These are phyloP conservation scores for Acacia crassicarpa DNA, from an alignment of 306 rosid genomes.

Conservation along the genomic window DNA sequence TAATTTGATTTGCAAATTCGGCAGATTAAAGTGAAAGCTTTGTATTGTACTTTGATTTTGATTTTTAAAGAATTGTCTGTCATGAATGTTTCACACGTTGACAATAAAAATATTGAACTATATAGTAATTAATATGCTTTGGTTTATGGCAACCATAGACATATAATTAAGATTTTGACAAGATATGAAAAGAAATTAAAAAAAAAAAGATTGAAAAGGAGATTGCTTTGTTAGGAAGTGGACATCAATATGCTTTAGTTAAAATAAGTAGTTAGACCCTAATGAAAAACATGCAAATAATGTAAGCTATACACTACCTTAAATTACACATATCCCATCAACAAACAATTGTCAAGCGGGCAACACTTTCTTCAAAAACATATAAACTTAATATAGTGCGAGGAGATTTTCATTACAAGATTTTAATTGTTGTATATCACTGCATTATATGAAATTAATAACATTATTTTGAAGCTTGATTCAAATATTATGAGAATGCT, in stretches of 20 bases:
- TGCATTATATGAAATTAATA: background rate
- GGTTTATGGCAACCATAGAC: conserved; percentile 20
- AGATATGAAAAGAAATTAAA: background rate
- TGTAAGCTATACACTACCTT: conserved; percentile 43
- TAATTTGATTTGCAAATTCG: background rate
- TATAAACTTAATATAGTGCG: background rate
- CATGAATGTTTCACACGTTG: conserved; percentile 37
- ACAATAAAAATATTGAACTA: background rate
- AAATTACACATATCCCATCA: conserved; percentile 9
- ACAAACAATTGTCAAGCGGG: conserved; percentile 35
- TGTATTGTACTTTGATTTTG: conserved; percentile 6
- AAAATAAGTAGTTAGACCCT: conserved; percentile 48
- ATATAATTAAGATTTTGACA: background rate
- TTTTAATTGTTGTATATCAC: background rate
- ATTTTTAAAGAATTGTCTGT: conserved; percentile 10
- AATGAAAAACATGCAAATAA: conserved; percentile 62
- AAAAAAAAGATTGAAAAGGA: conserved; percentile 5
- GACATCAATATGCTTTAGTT: conserved; percentile 50
- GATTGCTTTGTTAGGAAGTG: conserved; percentile 48
- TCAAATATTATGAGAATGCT: background rate
- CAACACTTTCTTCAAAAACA: conserved; percentile 2
- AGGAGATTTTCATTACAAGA: too few species aligned
- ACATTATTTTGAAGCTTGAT: background rate
- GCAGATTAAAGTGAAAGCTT: conserved; percentile 12
- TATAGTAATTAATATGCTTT: conserved; percentile 10